Base-by-base conservation (phyloP, 2,329 filamentous ascomycete species). In the Talaromyces marneffei region DNA sequence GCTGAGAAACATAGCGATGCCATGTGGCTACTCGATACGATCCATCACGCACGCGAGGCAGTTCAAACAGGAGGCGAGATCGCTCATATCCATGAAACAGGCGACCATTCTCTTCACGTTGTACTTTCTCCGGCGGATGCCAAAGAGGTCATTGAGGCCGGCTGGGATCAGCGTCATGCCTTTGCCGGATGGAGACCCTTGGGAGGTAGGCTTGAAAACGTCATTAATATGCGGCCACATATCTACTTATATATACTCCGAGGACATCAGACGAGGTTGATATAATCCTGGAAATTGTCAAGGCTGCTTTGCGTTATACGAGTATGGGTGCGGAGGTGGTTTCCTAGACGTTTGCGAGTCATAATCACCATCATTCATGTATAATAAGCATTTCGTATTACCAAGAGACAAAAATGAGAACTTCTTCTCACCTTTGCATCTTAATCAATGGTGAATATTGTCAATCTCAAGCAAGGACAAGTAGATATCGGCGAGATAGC, bases 181-280 rank as follows among this genome's bases (percentile, higher is more conserved):
- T 46, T 60, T 8, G 31, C 58, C 62, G 88, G 1, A 86, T 95
- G 76, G 69, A 78, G 12, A 70, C 74, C n/a, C 68, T 73, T 53
- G 73, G 89, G 7, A 83, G 85, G 68, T 87, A 85, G n/a, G 2
- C n/a, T 52, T 23, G 48, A 52, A n/a, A 35, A 59, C 84, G 85
- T 46, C 86, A 84, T 79, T 82, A 87, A 65, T 79, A 80, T 94
- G 60, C 90, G 0, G 77, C 81, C 3, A 87, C 88, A 44, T 95
- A 95, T 73, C 79, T 91, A 61, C 87, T 95, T 85, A 80, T 95
- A 4, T 96, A 96, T 75, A 89, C 91, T 18, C 91, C 91, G 2
- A 78, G 89, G 68, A 81, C 86, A 65, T 81, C 85, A 62, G 80
- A 82, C 27, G 90, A 96, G 71, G 74, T 94, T 27, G 80, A 83